These are phyloP conservation scores for Dactylellina parvicollis DNA, from an alignment of 2,329 filamentous ascomycete species.

Conservation along the genomic window DNA sequence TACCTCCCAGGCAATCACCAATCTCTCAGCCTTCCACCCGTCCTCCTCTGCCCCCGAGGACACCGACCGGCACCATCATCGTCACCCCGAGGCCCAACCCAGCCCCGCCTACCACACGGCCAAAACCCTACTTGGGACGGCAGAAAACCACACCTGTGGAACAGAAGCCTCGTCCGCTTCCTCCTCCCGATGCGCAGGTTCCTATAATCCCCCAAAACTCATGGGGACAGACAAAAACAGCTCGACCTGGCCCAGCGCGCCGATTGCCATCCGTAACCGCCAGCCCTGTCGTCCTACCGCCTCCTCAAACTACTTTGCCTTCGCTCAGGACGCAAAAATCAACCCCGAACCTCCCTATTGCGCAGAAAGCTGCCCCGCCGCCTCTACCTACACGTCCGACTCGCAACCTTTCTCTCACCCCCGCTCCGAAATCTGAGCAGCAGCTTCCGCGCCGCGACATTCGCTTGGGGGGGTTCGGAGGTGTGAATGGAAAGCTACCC, in stretches of 20 bases:
- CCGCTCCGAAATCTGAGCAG: background rate
- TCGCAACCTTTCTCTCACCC: background rate
- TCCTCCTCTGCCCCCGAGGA: constrained; percentile 1
- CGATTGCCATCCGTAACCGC: background rate
- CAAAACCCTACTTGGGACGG: background rate
- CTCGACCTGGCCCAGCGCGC: background rate
- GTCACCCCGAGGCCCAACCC: background rate
- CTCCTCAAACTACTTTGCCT: background rate
- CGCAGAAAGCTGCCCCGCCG: background rate
- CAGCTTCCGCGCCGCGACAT: constrained; percentile 23
- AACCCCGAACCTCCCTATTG: background rate
- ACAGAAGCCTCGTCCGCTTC: constrained; percentile 13
- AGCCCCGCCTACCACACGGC: background rate
- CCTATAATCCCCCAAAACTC: constrained; percentile 8
- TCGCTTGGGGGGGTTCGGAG: constrained; percentile 22
- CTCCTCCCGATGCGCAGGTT: constrained; percentile 15
- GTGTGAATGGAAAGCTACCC: constrained; percentile 56
- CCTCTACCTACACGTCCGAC: constrained; percentile 10
- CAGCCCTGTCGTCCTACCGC: constrained; percentile 9
- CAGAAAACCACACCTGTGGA: background rate
- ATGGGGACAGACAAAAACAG: constrained; percentile 15
- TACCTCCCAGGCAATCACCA: constrained; percentile 1
- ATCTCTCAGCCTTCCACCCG: background rate
- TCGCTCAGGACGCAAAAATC: background rate
- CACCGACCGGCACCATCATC: background rate